phyloP scores from a whole-genome alignment of 139 green algal genomes.

The Auxenochlorella protothecoides region DNA sequence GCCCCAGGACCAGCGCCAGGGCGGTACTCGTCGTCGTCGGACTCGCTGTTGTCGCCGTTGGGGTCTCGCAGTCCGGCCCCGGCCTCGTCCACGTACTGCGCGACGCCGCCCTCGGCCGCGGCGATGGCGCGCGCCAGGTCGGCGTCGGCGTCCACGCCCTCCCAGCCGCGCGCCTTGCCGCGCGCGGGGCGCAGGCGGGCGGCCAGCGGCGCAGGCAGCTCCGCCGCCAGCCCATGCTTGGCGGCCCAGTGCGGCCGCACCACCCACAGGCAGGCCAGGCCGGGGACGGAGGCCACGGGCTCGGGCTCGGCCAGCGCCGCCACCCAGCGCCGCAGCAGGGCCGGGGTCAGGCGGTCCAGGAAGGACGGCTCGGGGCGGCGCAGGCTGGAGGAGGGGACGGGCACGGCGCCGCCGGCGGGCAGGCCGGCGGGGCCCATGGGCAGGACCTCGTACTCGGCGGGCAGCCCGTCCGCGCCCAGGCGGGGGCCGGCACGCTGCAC shows the following conservation, averaged over 20 bases:
- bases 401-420: too few relatives aligned
- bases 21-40: not conserved
- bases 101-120: conserved; percentile 1
- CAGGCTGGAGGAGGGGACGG: not conserved
- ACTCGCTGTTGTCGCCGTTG: not conserved
- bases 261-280: conserved; percentile 25
- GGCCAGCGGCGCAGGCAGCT: conserved; percentile 17
- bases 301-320: conserved; percentile 19
- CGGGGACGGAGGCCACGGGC: conserved; percentile 15
- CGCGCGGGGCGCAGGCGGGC: conserved; percentile 15
- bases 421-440: too few relatives aligned
- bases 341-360: conserved; percentile 5
- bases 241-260: conserved; percentile 6
- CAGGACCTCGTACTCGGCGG: too few relatives aligned
- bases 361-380: not conserved
- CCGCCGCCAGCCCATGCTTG: conserved; percentile 12
- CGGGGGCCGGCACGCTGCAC: too few relatives aligned
- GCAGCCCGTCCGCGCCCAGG: too few relatives aligned
- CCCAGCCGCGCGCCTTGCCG: not conserved
- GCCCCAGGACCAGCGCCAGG: not conserved
- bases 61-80: not conserved
- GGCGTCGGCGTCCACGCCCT: not conserved
- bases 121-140: not conserved
- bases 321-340: conserved; percentile 22
- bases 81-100: not conserved